Evolutionary conservation across 768 basidiomycete species (phyloP), one percentile per base, ranked within the genome.

Genomic region (Leccinum arenicola): DNA sequence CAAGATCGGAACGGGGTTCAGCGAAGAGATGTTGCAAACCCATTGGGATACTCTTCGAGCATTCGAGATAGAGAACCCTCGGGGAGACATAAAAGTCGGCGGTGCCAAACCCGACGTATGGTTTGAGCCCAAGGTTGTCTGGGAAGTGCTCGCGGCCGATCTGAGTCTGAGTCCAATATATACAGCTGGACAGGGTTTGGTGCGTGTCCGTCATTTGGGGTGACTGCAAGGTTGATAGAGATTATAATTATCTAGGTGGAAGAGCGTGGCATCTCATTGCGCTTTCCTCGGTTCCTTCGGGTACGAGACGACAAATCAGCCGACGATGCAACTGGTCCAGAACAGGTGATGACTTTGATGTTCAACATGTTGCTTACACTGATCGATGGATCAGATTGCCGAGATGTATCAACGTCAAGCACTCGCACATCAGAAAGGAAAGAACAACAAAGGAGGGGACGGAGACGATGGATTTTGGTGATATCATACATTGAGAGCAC

Each of bases 1-100:
- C 82, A 99, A 99, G 74, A 97, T 99, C 64, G 97, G 97, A 9
- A 99, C 97, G 0, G 97, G 97, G 2, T 98, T 99, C 77, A 91
- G 89, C 57, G 97, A 99, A 66, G 97, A 98, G 70, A 81, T 83
- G 59, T 74, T 99, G 35, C 86, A 89, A 68, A 74, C 81, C 15
- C 92, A 96, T 67, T 89, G 88, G 73, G 84, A 90, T n/a, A 77
- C 82, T 4, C 81, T 99, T 27, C 87, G 90, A 62, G 87, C 93
- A 14, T 80, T 95, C 38, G 93, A 91, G 76, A 74, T 79, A 49
- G 77, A 76, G 19, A 87, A 86, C 57, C 80, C 83, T 54, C 82
- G 92, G 52, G 88, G 89, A 0, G 93, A 98, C 71, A 81, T 97
- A 64, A 94, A 93, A 73, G 73, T 87, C 50, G 96, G 95, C 43